Evolutionary conservation across 805 yeast genomes (phyloP).

Genomic region (Jamesozyma lodderae): DNA sequence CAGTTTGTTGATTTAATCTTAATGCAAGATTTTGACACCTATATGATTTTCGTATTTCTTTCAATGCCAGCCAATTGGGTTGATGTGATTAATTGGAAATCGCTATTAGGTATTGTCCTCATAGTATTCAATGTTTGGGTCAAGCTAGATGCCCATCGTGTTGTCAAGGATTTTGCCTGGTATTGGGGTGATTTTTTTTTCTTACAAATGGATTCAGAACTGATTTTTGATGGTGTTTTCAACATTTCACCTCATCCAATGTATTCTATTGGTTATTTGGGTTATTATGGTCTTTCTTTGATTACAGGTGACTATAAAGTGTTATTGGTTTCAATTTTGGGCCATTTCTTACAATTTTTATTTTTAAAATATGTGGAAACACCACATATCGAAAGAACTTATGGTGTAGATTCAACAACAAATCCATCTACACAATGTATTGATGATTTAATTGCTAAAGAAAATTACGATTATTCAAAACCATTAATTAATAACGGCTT

Average conservation of each 20-base stretch:
- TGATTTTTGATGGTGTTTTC: slow-evolving; percentile 81
- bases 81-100: slow-evolving; percentile 41
- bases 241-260: slow-evolving; percentile 88
- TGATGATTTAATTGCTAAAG: slow-evolving; percentile 31
- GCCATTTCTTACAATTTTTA: slow-evolving; percentile 69
- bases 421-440: slow-evolving; percentile 7
- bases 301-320: slow-evolving; percentile 68
- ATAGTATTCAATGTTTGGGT: slow-evolving; percentile 76
- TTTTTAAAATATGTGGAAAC: slow-evolving; percentile 69
- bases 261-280: slow-evolving; percentile 85
- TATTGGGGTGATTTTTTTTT: slow-evolving; percentile 93
- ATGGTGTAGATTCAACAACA: slow-evolving; percentile 34
- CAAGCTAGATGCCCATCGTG: slow-evolving; percentile 77
- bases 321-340: slow-evolving; percentile 57
- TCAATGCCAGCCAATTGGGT: slow-evolving; percentile 38
- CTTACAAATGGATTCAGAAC: slow-evolving; percentile 54
- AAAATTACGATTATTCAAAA: slow-evolving; percentile 38
- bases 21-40: slow-evolving; percentile 77
- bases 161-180: slow-evolving; percentile 87
- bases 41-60: slow-evolving; percentile 50
- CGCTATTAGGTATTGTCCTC: slow-evolving; percentile 49
- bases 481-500: slow-evolving; percentile 44
- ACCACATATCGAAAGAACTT: slow-evolving; percentile 79
- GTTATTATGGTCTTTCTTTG: slow-evolving; percentile 76
- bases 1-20: slow-evolving; percentile 71